A percentile compares a stretch with the other conserved stretches of the same genome.
Evolutionary conservation across 306 rosid genomes (phyloP).

Genomic region (Purshia tridentata): DNA sequence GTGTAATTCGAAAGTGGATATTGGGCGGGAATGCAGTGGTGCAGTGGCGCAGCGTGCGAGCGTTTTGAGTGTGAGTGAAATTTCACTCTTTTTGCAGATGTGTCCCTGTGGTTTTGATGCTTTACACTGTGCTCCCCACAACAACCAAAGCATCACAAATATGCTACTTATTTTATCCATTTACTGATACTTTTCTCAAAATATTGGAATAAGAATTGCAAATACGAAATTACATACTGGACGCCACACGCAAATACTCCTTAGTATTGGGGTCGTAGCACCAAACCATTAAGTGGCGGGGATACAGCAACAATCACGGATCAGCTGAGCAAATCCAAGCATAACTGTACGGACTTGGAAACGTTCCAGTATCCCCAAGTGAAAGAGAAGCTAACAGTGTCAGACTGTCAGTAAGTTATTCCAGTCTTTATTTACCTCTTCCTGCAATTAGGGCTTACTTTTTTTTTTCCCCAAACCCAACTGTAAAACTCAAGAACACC

Average conservation of each 20-base stretch:
- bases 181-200: too few relatives aligned
- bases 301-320: not conserved
- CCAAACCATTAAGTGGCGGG: not conserved
- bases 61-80: not conserved
- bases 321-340: not conserved
- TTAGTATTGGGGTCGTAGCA: not conserved
- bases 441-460: not conserved
- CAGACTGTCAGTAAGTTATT: not conserved
- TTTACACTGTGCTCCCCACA: not conserved
- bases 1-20: not conserved
- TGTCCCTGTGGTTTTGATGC: not conserved
- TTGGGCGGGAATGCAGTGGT: slow-evolving; percentile 25
- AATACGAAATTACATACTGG: not conserved
- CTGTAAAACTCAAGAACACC: not conserved
- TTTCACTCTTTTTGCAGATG: not conserved
- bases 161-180: too few relatives aligned
- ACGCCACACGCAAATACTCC: not conserved
- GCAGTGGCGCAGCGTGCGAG: not conserved
- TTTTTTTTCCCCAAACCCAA: not conserved
- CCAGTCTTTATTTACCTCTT: not conserved
- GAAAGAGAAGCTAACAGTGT: not conserved
- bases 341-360: not conserved
- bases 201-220: too few relatives aligned
- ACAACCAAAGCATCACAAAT: too few relatives aligned
- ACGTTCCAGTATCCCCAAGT: not conserved